Conservation (phyloP, 1,284 basidiomycete genomes). For the Apiotrichum siamense region DNA sequence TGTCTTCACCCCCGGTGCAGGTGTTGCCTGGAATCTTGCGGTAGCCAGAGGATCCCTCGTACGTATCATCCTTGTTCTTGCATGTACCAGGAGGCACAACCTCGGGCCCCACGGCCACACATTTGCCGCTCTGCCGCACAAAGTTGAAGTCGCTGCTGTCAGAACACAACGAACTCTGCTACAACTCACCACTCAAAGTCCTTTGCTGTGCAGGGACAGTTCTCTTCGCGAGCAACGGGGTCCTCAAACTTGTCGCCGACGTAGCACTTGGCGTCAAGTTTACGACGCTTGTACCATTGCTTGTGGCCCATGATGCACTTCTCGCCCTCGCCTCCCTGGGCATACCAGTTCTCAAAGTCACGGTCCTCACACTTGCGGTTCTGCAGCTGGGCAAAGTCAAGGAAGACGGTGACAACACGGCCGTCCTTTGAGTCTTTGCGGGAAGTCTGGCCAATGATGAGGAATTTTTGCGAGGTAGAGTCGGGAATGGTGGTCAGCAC, state of each 20-base stretch:
- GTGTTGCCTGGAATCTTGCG: conserved; percentile 89
- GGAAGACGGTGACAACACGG: conserved; percentile 65
- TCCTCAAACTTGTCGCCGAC: conserved; percentile 88
- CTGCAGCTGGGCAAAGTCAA: conserved; percentile 75
- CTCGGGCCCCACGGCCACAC: conserved; percentile 77
- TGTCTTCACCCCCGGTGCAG: conserved; percentile 56
- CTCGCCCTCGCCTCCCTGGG: conserved; percentile 56
- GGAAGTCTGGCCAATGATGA: conserved; percentile 70
- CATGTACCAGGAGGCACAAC: conserved; percentile 76
- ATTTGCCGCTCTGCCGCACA: conserved; percentile 60
- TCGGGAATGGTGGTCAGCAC: conserved; percentile 80
- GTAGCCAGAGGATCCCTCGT: conserved; percentile 84
- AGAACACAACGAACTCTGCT: not conserved
- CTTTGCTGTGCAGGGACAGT: conserved; percentile 73
- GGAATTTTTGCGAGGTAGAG: conserved; percentile 83
- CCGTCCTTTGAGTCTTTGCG: conserved; percentile 58
- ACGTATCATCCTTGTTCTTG: conserved; percentile 57
- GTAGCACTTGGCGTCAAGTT: conserved; percentile 76
- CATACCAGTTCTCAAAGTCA: conserved; percentile 90
- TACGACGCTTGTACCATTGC: conserved; percentile 92
- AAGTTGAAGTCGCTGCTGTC: conserved; percentile 40
- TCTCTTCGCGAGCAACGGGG: conserved; percentile 72
- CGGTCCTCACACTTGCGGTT: conserved; percentile 62
- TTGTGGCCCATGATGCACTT: conserved; percentile 95
- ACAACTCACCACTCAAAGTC: conserved; percentile 83